A percentile compares a stretch with the other conserved stretches of the same genome.
phyloP scores from a whole-genome alignment of 2,329 filamentous ascomycete genomes.

The Colletotrichum spaethianum region DNA sequence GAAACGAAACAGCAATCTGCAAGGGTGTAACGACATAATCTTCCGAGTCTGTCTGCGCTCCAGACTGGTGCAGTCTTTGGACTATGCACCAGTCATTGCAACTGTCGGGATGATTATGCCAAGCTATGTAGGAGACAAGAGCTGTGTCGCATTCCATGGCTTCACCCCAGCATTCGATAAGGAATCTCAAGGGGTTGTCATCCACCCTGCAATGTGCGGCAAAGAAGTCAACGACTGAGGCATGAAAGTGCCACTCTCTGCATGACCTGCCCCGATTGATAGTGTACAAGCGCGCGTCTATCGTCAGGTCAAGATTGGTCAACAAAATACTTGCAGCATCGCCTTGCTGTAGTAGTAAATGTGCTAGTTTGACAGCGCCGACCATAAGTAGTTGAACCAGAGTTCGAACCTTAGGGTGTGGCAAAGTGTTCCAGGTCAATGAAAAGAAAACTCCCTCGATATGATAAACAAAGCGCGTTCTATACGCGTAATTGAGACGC shows the following conservation, averaged over 20 bases:
- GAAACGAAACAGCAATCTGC: slow-evolving; percentile 6
- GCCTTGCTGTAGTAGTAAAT: neutral
- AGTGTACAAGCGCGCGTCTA: neutral
- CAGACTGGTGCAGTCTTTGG: neutral
- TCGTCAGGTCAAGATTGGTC: neutral
- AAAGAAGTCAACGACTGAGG: neutral
- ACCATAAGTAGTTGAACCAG: neutral
- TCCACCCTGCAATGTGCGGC: neutral
- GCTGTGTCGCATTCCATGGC: neutral
- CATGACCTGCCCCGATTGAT: fast-evolving
- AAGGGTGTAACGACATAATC: neutral
- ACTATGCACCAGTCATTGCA: neutral
- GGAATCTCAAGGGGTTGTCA: neutral
- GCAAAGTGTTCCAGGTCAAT: neutral
- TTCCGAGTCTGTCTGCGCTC: neutral
- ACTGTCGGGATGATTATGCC: neutral
- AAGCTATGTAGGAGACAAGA: neutral
- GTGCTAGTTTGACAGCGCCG: neutral
- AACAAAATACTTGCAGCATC: neutral
- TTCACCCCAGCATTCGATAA: neutral
- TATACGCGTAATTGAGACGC: too few species aligned
- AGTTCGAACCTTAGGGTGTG: neutral
- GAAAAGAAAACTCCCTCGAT: neutral
- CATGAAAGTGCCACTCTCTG: neutral
- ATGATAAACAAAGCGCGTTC: too few species aligned